Evolutionary conservation across 805 yeast species (phyloP).

Genomic region (Wickerhamomyces ciferrii): DNA sequence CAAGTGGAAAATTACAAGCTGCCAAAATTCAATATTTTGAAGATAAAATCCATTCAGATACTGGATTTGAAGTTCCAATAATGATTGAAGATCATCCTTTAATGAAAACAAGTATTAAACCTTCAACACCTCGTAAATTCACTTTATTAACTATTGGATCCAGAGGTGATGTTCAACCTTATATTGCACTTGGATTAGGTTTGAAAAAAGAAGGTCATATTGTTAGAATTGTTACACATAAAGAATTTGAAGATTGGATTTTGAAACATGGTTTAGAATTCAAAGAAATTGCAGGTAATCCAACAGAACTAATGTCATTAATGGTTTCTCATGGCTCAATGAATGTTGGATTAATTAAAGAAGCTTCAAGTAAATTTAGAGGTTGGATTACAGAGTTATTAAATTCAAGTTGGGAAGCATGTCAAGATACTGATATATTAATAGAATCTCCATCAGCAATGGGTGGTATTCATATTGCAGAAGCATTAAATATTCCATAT

Average conservation of each 20-base stretch:
- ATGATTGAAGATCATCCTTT: slow-evolving; percentile 63
- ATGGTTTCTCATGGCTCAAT: slow-evolving; percentile 91
- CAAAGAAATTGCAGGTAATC: slow-evolving; percentile 82
- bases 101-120: slow-evolving; percentile 43
- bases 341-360: slow-evolving; percentile 76
- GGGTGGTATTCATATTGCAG: slow-evolving; percentile 95
- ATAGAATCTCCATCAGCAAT: slow-evolving; percentile 96
- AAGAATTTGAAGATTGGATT: slow-evolving; percentile 77
- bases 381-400: slow-evolving; percentile 80
- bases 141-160: slow-evolving; percentile 87
- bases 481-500: slow-evolving; percentile 83
- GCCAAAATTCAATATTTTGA: slow-evolving; percentile 67
- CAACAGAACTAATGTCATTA: slow-evolving; percentile 83
- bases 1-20: slow-evolving; percentile 31
- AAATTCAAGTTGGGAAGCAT: slow-evolving; percentile 76
- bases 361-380: slow-evolving; percentile 74
- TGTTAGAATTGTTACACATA: slow-evolving; percentile 82
- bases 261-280: slow-evolving; percentile 61
- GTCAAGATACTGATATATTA: slow-evolving; percentile 72
- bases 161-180: slow-evolving; percentile 96
- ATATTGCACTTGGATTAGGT: slow-evolving; percentile 83
- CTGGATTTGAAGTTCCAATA: slow-evolving; percentile 64
- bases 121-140: slow-evolving; percentile 51
- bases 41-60: slow-evolving; percentile 51
- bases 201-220: slow-evolving; percentile 75